Conservation (phyloP, 495 filamentous ascomycete genomes). For the Penicillium odoratum region DNA sequence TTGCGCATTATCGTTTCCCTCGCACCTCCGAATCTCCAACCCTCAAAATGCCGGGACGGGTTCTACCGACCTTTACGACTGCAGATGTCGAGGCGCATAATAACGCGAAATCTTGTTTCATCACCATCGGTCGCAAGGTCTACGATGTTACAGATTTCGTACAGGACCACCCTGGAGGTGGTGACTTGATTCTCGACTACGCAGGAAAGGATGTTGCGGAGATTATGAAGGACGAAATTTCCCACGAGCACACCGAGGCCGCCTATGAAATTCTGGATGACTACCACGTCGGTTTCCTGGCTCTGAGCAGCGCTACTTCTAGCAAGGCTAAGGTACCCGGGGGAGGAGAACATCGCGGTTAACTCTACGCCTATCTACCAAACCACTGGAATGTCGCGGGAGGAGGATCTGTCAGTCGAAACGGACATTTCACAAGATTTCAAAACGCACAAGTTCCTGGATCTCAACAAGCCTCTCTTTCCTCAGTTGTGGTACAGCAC, state of each 20-base stretch:
- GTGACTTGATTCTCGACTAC: conserved; percentile 84
- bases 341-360: conserved; percentile 26
- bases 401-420: conserved; percentile 81
- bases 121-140: conserved; percentile 84
- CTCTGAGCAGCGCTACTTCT: conserved; percentile 28
- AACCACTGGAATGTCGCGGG: conserved; percentile 81
- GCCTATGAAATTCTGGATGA: conserved; percentile 93
- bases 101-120: conserved; percentile 82
- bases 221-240: conserved; percentile 80
- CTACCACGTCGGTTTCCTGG: conserved; percentile 77
- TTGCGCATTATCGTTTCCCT: background rate
- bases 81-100: conserved; percentile 82
- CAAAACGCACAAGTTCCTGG: conserved; percentile 87
- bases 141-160: conserved; percentile 94
- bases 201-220: conserved; percentile 82
- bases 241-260: conserved; percentile 82
- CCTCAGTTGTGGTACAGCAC: conserved; percentile 85
- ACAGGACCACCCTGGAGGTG: conserved; percentile 85
- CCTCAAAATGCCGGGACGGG: conserved; percentile 51
- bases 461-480: conserved; percentile 82
- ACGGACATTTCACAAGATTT: conserved; percentile 77
- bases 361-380: conserved; percentile 59
- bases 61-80: conserved; percentile 74
- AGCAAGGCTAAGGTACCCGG: conserved; percentile 19
- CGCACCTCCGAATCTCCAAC: background rate